Evolutionary conservation across 352 stramenopile species (phyloP).

Genomic region (Pythium aquatile): DNA sequence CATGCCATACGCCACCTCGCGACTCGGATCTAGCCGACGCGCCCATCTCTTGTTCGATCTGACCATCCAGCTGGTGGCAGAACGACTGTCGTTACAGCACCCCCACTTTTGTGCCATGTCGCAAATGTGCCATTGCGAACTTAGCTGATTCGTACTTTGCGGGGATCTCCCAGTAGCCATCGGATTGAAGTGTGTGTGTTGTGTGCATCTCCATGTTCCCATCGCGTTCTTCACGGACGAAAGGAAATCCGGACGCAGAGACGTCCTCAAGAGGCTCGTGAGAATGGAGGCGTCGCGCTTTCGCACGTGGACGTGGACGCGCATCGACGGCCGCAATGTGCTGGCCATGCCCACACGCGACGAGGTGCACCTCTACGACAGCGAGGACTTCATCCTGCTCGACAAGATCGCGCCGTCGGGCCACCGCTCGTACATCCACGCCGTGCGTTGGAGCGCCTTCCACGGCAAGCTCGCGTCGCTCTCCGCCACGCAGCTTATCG

Average conservation of each 20-base stretch:
- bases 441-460: conserved; percentile 76
- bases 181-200: conserved; percentile 13
- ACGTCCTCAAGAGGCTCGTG: too few relatives aligned
- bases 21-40: too few relatives aligned
- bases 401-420: conserved; percentile 53
- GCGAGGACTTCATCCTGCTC: conserved; percentile 81
- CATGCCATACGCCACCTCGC: too few relatives aligned
- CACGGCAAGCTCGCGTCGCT: conserved; percentile 77
- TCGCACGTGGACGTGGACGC: conserved; percentile 77
- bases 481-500: conserved; percentile 55
- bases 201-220: conserved; percentile 6
- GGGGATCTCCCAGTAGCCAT: conserved; percentile 3
- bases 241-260: too few relatives aligned
- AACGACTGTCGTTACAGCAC: neutral
- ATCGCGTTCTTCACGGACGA: neutral
- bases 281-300: conserved; percentile 25
- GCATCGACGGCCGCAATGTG: conserved; percentile 81
- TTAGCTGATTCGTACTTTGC: conserved; percentile 14
- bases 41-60: conserved; percentile 12
- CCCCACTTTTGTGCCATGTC: conserved; percentile 16
- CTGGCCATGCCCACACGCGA: conserved; percentile 63
- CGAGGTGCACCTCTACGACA: conserved; percentile 80
- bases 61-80: conserved; percentile 18
- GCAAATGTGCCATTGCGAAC: neutral
- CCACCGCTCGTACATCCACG: conserved; percentile 52